Base-by-base conservation (phyloP, 2,329 filamentous ascomycete species). In the Basipetospora chlamydospora region DNA sequence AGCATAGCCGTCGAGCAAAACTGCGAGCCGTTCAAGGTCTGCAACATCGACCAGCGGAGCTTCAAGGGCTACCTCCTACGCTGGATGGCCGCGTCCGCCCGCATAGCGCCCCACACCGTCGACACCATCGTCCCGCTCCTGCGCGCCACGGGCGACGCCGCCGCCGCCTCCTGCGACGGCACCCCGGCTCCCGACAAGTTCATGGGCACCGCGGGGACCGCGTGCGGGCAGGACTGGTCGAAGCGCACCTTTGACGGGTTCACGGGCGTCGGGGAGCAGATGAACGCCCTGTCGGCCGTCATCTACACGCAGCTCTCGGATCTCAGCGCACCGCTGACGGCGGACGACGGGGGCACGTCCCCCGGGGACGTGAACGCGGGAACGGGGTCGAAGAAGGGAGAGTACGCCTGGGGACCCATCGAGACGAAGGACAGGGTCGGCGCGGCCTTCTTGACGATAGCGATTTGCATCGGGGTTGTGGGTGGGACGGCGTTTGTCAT, bases 51-150 rank as follows among this genome's bases (percentile, higher is more conserved):
- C 53, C 78, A 85, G 58, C 68, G 69, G 47, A 74, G 67, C 33
- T 86, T 85, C 71, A 86, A 86, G 58, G 80, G 77, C 9, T 85
- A 83, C 53, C 61, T 84, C 18, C 57, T 72, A 18, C 75, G 80
- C 30, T 86, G 77, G 72, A 56, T 78, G 50, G 65, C 71, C 1
- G 59, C 58, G 13, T 67, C 70, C 2, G 56, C 64, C 6, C 64
- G 70, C 49, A 51, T 77, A 47, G 71, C 67, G 2, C 67, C 73
- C 1, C 61, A 63, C 43, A 70, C 65, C 2, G 59, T 55, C 41
- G 54, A 62, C 33, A 55, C 49, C 4, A 66, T 78, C 42, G 58
- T 61, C 46, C 59, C 63, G 5, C 55, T 73, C n/a, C 53, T 80
- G 29, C 50, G 54, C 22, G 52, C 57, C n/a, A 64, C 59, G 21